Conservation (phyloP, 2,329 filamentous ascomycete species). For the Dichotomopilus funicola region DNA sequence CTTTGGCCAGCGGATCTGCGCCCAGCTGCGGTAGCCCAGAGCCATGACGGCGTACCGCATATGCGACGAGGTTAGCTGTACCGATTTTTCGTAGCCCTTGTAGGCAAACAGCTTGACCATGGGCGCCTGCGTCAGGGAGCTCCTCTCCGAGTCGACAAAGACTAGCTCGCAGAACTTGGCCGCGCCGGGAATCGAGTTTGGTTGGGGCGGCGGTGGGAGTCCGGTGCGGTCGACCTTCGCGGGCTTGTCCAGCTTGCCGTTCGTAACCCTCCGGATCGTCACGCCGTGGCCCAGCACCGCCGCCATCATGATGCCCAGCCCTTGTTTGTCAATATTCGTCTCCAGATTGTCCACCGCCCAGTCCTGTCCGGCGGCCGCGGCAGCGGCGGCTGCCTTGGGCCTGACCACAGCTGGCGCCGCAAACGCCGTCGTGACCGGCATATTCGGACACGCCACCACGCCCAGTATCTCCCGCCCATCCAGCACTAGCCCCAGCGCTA, state of each 20-base stretch:
- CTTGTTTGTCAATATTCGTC: background rate
- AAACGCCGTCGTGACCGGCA: background rate
- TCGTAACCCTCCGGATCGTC: background rate
- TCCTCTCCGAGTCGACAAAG: background rate
- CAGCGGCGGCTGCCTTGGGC: too few relatives aligned
- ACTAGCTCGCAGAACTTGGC: background rate
- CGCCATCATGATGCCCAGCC: background rate
- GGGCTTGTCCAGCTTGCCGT: background rate
- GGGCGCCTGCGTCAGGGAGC: background rate
- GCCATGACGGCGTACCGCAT: slow-evolving; percentile 20
- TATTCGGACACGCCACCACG: background rate
- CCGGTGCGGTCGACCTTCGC: background rate
- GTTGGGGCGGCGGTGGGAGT: background rate
- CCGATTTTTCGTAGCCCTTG: background rate
- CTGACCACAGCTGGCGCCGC: background rate
- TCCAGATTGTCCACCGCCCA: background rate
- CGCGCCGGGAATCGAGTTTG: too few relatives aligned
- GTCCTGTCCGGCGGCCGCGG: background rate
- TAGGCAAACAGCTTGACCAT: background rate
- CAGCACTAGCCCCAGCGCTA: slow-evolving; percentile 12
- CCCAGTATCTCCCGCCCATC: background rate
- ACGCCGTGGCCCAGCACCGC: background rate
- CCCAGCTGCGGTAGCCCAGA: slow-evolving; percentile 13
- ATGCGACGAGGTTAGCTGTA: slow-evolving; percentile 19
- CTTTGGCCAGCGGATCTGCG: slow-evolving; percentile 17